phyloP scores from a whole-genome alignment of 1,284 basidiomycete species.

The Tylopilus orsonianus region DNA sequence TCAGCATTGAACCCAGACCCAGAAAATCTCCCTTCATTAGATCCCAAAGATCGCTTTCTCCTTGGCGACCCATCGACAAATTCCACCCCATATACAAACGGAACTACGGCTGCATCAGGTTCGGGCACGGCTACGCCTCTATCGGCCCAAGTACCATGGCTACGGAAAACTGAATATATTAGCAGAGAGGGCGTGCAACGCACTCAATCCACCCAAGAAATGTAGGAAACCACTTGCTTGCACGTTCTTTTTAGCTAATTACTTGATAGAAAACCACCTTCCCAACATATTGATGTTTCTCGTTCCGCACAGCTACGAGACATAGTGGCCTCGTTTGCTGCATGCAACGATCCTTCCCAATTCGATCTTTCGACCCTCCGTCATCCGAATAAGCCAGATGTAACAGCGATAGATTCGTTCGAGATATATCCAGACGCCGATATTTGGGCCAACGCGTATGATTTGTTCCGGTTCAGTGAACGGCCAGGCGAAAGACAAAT shows the following conservation, averaged over 20 bases:
- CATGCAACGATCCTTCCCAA: constrained; percentile 49
- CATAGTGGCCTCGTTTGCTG: constrained; percentile 81
- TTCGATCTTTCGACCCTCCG: constrained; percentile 59
- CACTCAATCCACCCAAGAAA: constrained; percentile 47
- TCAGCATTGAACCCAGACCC: constrained; percentile 70
- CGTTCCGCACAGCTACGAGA: constrained; percentile 76
- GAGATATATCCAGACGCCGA: constrained; percentile 86
- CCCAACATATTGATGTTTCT: constrained; percentile 71
- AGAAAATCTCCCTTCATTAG: constrained; percentile 57
- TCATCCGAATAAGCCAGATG: constrained; percentile 78
- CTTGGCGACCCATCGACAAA: constrained; percentile 57
- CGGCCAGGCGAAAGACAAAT: constrained; percentile 74
- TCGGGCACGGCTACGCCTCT: constrained; percentile 43
- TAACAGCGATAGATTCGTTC: constrained; percentile 81
- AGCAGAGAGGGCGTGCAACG: constrained; percentile 62
- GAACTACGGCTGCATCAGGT: constrained; percentile 35
- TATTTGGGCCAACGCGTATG: constrained; percentile 89
- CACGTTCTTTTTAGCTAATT: background rate
- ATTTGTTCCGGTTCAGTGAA: constrained; percentile 86
- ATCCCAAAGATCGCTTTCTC: constrained; percentile 71
- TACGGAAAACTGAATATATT: constrained; percentile 87
- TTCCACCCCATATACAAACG: constrained; percentile 43
- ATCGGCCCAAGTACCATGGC: constrained; percentile 78
- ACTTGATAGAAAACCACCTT: constrained; percentile 46
- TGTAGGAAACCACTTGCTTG: constrained; percentile 41